A percentile compares a stretch with the other conserved stretches of the same genome.
Evolutionary conservation across 2,329 filamentous ascomycete genomes (phyloP).

Genomic region (Penicillium sp.): DNA sequence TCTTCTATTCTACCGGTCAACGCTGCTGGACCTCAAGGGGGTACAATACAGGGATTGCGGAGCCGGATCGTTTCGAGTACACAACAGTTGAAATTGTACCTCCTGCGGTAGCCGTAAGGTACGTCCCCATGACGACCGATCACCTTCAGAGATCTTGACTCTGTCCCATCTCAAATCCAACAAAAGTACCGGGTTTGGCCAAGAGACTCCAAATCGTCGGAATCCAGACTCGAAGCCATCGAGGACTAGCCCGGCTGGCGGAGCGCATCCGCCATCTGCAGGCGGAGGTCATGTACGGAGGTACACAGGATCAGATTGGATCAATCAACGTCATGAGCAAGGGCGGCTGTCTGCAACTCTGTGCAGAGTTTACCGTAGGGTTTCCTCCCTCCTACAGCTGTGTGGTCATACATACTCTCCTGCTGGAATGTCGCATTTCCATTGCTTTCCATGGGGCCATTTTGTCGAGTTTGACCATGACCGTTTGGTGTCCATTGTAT

Average conservation of each 20-base stretch:
- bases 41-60: neutral
- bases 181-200: conserved; percentile 4
- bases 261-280: neutral
- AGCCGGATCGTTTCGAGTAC: neutral
- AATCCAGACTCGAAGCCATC: conserved; percentile 17
- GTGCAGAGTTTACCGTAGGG: conserved; percentile 1
- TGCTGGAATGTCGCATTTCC: neutral
- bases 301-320: conserved; percentile 2
- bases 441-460: neutral
- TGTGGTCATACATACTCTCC: neutral
- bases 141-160: neutral
- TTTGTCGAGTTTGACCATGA: neutral
- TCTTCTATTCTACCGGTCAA: neutral
- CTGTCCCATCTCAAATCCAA: neutral
- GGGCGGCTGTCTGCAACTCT: conserved; percentile 1
- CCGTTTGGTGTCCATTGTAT: neutral
- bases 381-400: neutral
- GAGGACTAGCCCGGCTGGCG: neutral
- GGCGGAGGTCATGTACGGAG: neutral
- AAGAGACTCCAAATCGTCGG: conserved; percentile 3
- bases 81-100: neutral
- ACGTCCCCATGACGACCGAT: neutral
- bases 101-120: neutral
- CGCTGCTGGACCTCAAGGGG: neutral
- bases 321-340: conserved; percentile 20